These are phyloP conservation scores for Xanthoceras sorbifolium DNA, from an alignment of 345 rosid genomes.

Conservation along the genomic window DNA sequence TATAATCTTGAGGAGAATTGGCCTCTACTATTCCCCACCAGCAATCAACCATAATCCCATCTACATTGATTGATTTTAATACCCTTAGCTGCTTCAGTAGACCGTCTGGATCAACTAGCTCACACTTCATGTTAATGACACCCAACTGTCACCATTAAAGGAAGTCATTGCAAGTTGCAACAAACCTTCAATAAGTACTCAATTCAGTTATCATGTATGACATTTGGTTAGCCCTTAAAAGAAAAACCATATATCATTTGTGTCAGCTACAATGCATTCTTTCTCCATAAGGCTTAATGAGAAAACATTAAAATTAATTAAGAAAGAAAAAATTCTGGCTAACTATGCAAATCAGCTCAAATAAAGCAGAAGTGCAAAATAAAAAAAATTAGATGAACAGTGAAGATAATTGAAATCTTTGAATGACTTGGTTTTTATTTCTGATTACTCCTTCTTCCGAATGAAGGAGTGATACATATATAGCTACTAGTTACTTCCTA, in stretches of 20 bases:
- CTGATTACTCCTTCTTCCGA: too few species aligned
- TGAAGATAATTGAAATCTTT: too few species aligned
- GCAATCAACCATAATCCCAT: constrained; percentile 92
- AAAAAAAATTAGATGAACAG: constrained; percentile 9
- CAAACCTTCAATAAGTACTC: constrained; percentile 10
- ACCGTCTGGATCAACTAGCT: constrained; percentile 84
- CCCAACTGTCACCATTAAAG: constrained; percentile 64
- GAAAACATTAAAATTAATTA: neutral
- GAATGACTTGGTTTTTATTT: too few species aligned
- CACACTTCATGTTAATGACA: constrained; percentile 88
- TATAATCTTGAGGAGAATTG: constrained; percentile 81
- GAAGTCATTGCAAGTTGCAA: constrained; percentile 9
- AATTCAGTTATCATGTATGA: neutral
- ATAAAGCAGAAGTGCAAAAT: neutral
- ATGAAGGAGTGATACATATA: too few species aligned
- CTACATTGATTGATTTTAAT: constrained; percentile 75
- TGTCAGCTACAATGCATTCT: constrained; percentile 7
- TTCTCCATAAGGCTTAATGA: neutral
- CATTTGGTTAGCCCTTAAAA: constrained; percentile 12
- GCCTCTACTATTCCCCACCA: constrained; percentile 99
- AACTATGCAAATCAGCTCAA: neutral
- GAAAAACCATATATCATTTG: neutral
- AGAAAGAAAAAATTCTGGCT: neutral
- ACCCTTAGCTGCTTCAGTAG: constrained; percentile 73
- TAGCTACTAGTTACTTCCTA: too few species aligned